Percentiles rank a stretch among this genome's conserved stretches.
Evolutionary conservation across 768 basidiomycete species (phyloP).

Genomic region (Cubamyces lactineus): DNA sequence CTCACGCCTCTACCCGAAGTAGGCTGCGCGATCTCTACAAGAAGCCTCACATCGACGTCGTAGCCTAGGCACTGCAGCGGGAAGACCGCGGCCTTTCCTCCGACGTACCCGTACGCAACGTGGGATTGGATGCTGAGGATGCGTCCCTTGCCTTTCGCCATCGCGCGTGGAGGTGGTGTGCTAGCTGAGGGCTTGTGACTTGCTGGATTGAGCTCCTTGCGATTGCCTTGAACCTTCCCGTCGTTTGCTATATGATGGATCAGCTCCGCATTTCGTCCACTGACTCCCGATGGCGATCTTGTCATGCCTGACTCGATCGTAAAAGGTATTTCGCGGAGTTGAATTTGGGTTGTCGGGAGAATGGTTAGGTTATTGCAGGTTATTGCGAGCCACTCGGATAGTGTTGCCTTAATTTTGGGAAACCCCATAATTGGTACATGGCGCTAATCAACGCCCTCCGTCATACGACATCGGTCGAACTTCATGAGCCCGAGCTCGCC

Average conservation of each 20-base stretch:
- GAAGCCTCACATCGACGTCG: slow-evolving; percentile 83
- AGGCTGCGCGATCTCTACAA: neutral
- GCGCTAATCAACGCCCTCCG: slow-evolving; percentile 8
- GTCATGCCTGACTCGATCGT: neutral
- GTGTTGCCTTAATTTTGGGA: neutral
- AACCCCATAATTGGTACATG: neutral
- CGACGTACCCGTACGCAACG: slow-evolving; percentile 93
- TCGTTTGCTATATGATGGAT: neutral
- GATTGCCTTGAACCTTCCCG: too few species aligned
- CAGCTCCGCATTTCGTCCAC: too few species aligned
- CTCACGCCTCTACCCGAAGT: slow-evolving; percentile 9
- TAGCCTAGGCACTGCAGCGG: slow-evolving; percentile 87
- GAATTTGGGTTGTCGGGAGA: neutral
- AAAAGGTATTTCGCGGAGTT: neutral
- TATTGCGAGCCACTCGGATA: too few species aligned
- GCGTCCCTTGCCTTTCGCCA: slow-evolving; percentile 43
- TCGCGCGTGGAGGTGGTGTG: slow-evolving; percentile 16
- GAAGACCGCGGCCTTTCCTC: slow-evolving; percentile 79
- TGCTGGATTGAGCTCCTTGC: too few species aligned
- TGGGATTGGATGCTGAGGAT: slow-evolving; percentile 93
- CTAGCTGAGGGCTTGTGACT: neutral
- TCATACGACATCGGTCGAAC: slow-evolving; percentile 2
- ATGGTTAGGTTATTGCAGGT: too few species aligned
- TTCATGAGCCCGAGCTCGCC: too few species aligned
- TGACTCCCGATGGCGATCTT: too few species aligned